Conservation (phyloP, 192 early-diverging fungal genomes). For the Gaertneriomyces semiglobifer region DNA sequence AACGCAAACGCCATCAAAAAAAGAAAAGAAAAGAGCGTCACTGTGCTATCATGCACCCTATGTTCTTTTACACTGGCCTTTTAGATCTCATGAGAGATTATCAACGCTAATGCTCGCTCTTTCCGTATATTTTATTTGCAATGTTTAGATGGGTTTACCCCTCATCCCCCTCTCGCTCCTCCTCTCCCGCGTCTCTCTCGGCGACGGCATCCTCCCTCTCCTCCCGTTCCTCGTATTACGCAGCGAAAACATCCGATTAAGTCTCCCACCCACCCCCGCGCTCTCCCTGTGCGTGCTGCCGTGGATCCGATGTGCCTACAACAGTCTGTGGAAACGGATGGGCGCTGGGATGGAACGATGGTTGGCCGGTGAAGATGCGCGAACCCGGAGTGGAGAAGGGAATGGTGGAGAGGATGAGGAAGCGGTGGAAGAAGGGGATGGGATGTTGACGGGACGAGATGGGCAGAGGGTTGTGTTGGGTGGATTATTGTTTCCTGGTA, state of each 20-base stretch:
- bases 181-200: conserved; percentile 27
- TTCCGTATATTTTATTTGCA: background rate
- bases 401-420: background rate
- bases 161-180: conserved; percentile 38
- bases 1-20: no score
- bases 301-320: conserved; percentile 31
- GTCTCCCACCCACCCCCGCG: conserved; percentile 37
- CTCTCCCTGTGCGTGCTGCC: conserved; percentile 40
- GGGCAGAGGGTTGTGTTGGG: conserved; percentile 29
- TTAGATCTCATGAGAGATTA: background rate
- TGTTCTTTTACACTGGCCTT: background rate
- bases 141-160: conserved; percentile 31
- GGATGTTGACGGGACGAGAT: conserved; percentile 8
- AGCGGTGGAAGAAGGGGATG: conserved; percentile 14
- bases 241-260: conserved; percentile 26
- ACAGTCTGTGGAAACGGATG: conserved; percentile 10
- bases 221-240: conserved; percentile 38
- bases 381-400: background rate
- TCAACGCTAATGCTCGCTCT: background rate
- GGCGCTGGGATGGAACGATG: background rate
- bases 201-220: conserved; percentile 36
- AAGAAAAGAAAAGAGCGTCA: background rate
- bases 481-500: conserved; percentile 25
- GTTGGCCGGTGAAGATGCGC: background rate
- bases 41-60: background rate